Conservation (phyloP, 148 eudicot genomes). For the Arbutus unedo region DNA sequence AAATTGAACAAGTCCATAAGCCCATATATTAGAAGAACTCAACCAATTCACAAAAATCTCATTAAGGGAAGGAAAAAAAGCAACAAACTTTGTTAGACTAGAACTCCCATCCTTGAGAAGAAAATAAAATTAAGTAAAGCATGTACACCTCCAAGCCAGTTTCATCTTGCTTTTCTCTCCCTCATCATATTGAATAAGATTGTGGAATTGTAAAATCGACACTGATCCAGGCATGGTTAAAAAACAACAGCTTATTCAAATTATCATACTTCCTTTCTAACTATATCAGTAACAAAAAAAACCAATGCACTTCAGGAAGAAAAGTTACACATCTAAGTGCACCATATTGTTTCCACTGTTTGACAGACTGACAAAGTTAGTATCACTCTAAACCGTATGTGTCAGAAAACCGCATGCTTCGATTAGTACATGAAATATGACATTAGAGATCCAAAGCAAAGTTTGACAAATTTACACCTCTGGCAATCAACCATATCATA, state of each 20-base stretch:
- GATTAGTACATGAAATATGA: not conserved
- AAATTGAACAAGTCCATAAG: not conserved
- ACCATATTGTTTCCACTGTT: too few species aligned
- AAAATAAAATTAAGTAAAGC: not conserved
- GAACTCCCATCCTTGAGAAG: constrained; percentile 7
- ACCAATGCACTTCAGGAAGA: too few species aligned
- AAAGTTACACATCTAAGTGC: too few species aligned
- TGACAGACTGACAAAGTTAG: too few species aligned
- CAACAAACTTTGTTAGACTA: not conserved
- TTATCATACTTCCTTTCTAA: too few species aligned
- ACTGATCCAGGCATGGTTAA: too few species aligned
- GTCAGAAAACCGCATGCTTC: constrained; percentile 1
- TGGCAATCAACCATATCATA: not conserved
- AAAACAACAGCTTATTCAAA: too few species aligned
- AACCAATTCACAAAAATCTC: not conserved
- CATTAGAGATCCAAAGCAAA: not conserved
- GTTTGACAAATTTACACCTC: not conserved
- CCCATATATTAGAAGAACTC: not conserved
- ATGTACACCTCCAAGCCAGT: too few species aligned
- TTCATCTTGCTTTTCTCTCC: not conserved
- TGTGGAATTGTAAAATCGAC: too few species aligned
- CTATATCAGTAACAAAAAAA: too few species aligned
- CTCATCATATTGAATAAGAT: not conserved
- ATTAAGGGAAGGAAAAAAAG: not conserved
- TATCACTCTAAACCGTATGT: not conserved